Percentiles rank a stretch among this genome's conserved stretches.
These are phyloP conservation scores for Spizellomyces punctatus DNA, from an alignment of 192 early-diverging fungal genomes.

Conservation along the genomic window DNA sequence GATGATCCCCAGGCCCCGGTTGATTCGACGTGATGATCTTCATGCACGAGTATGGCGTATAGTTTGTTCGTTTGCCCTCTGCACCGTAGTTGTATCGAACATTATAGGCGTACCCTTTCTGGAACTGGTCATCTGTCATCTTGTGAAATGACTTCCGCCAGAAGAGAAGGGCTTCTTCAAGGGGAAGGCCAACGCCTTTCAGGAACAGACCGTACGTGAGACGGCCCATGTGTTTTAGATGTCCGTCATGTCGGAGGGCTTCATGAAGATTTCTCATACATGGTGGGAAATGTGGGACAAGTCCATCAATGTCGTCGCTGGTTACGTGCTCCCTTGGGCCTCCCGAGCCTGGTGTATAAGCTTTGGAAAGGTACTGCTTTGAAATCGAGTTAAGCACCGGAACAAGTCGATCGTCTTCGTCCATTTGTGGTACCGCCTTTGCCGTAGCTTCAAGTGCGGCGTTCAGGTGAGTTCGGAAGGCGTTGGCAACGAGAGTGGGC, in stretches of 20 bases:
- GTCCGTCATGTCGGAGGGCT: slow-evolving; percentile 70
- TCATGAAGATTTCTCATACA: slow-evolving; percentile 89
- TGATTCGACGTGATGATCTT: slow-evolving; percentile 82
- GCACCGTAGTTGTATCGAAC: slow-evolving; percentile 94
- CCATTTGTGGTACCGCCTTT: slow-evolving; percentile 79
- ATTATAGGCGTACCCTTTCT: slow-evolving; percentile 92
- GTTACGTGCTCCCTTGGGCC: neutral
- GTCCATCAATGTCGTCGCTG: slow-evolving; percentile 68
- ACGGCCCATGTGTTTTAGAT: slow-evolving; percentile 85
- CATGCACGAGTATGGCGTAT: slow-evolving; percentile 66
- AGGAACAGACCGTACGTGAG: slow-evolving; percentile 94
- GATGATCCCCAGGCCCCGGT: slow-evolving; percentile 83
- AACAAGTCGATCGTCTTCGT: slow-evolving; percentile 88
- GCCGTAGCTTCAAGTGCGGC: slow-evolving; percentile 67
- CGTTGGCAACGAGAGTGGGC: slow-evolving; percentile 69
- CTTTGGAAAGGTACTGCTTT: slow-evolving; percentile 74
- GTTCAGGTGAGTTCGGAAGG: slow-evolving; percentile 69
- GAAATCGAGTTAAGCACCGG: slow-evolving; percentile 87
- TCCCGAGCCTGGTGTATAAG: slow-evolving; percentile 49
- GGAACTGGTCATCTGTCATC: slow-evolving; percentile 85
- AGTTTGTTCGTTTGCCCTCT: slow-evolving; percentile 81
- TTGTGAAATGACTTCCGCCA: slow-evolving; percentile 85
- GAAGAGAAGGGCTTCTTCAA: slow-evolving; percentile 90
- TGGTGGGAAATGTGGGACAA: slow-evolving; percentile 78
- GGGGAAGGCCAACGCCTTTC: slow-evolving; percentile 86